A percentile compares a stretch with the other conserved stretches of the same genome.
phyloP scores from a whole-genome alignment of 1,139 yeast species.

The Sugiyamaella xylanicola region DNA sequence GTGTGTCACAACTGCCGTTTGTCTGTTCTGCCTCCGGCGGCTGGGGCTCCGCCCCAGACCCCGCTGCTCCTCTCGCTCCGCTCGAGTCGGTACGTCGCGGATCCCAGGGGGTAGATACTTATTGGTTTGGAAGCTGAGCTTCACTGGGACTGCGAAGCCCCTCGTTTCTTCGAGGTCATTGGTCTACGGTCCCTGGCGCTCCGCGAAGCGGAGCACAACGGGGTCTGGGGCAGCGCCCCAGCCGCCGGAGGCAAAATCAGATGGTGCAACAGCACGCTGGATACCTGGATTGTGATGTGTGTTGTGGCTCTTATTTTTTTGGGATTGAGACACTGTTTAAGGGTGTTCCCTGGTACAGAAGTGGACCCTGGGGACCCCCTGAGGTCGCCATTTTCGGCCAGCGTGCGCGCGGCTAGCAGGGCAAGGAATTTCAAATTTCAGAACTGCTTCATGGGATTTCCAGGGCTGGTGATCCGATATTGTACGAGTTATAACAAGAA shows the following conservation, averaged over 20 bases:
- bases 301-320: too few relatives aligned
- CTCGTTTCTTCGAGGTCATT: too few relatives aligned
- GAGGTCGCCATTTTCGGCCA: background rate
- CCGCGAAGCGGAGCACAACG: background rate
- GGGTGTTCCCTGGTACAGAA: too few relatives aligned
- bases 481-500: background rate
- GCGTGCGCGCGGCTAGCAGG: background rate
- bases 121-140: too few relatives aligned
- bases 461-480: too few relatives aligned
- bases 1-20: background rate
- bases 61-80: background rate
- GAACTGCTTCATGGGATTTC: too few relatives aligned
- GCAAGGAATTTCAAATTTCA: conserved; percentile 15
- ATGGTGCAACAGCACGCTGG: too few relatives aligned
- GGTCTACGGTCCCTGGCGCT: too few relatives aligned
- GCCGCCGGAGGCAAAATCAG: background rate
- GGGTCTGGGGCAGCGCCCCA: background rate
- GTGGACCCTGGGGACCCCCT: background rate
- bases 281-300: too few relatives aligned
- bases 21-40: background rate
- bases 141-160: too few relatives aligned
- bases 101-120: too few relatives aligned
- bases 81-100: background rate
- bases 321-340: too few relatives aligned
- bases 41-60: background rate